Base-by-base conservation (phyloP, 2,329 filamentous ascomycete species). In the Aspergillus sp. region DNA sequence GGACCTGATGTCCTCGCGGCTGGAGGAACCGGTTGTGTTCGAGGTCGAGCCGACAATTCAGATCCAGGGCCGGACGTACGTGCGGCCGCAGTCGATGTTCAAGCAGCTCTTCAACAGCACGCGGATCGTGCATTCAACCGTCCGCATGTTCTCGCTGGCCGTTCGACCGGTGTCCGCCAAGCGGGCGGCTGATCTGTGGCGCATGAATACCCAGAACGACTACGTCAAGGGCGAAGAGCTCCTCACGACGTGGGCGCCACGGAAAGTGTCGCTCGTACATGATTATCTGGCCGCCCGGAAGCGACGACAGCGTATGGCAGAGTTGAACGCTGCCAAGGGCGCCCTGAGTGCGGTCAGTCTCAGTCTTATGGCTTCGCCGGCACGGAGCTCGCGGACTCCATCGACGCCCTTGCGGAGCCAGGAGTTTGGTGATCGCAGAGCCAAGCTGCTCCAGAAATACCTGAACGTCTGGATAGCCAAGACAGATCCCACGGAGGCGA, bases 161-260 rank as follows among this genome's bases (percentile, higher is more conserved):
- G 83, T 97, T 66, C 84, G 88, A 29, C 93, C 93, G 0, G 83
- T 88, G 5, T 89, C 89, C 2, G 89, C 94, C 43, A 96, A 96
- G 68, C 81, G 88, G 41, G 88, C 89, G 0, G 88, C 88, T 3
- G 93, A 98, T 63, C 75, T 98, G 8, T 98, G 93, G 93, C 82
- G 93, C 46, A 88, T 97, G 82, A 94, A 89, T 65, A 97, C 90
- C 10, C 84, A 88, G 49, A 86, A 94, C 59, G 88, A 94, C 64
- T 97, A 96, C 62, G 87, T 98, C 58, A 96, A 95, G 66, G 93
- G 93, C 46, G 90, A 98, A 68, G 93, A 98, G 66, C 78, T 83
- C 42, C 74, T 98, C 35, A 82, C 76, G 2, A 82, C 82, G 47
- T 98, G 93, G 93, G 82, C 83, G 5, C 91, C 93, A 2, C 80